Conservation (phyloP, 2,329 filamentous ascomycete species). For the Tolypocladium album region DNA sequence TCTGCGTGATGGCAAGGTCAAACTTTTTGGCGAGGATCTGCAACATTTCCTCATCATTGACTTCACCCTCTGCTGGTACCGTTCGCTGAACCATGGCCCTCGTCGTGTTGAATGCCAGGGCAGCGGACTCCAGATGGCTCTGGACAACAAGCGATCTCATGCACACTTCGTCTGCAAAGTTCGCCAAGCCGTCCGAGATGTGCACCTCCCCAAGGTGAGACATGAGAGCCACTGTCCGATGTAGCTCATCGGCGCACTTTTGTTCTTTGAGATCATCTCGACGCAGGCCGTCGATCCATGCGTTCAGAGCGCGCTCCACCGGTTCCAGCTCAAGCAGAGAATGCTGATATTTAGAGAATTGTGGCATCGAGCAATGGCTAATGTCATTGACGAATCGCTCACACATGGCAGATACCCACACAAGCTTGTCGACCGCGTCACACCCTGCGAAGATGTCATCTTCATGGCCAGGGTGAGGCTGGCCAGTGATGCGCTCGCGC, state of each 20-base stretch:
- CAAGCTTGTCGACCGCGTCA: constrained; percentile 74
- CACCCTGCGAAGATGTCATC: constrained; percentile 73
- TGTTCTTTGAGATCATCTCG: constrained; percentile 79
- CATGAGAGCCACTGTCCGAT: constrained; percentile 76
- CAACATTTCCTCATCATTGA: constrained; percentile 56
- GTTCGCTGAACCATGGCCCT: constrained; percentile 58
- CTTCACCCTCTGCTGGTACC: constrained; percentile 31
- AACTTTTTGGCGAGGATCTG: constrained; percentile 59
- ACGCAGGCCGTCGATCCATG: constrained; percentile 75
- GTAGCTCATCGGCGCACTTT: constrained; percentile 70
- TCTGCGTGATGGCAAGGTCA: constrained; percentile 62
- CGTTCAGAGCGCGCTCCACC: constrained; percentile 79
- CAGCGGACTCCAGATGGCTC: constrained; percentile 70
- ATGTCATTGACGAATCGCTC: constrained; percentile 76
- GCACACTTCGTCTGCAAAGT: constrained; percentile 67
- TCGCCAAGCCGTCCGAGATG: constrained; percentile 57
- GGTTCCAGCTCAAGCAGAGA: constrained; percentile 82
- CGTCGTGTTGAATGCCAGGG: constrained; percentile 52
- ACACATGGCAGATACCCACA: constrained; percentile 75
- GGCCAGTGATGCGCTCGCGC: constrained; percentile 63
- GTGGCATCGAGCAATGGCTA: constrained; percentile 62
- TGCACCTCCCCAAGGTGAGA: constrained; percentile 77
- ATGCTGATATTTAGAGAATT: constrained; percentile 69
- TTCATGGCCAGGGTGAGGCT: constrained; percentile 55
- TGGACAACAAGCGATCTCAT: constrained; percentile 70